Evolutionary conservation across 169 alveolate genomes (phyloP).

Genomic region (Plasmodium sp.): DNA sequence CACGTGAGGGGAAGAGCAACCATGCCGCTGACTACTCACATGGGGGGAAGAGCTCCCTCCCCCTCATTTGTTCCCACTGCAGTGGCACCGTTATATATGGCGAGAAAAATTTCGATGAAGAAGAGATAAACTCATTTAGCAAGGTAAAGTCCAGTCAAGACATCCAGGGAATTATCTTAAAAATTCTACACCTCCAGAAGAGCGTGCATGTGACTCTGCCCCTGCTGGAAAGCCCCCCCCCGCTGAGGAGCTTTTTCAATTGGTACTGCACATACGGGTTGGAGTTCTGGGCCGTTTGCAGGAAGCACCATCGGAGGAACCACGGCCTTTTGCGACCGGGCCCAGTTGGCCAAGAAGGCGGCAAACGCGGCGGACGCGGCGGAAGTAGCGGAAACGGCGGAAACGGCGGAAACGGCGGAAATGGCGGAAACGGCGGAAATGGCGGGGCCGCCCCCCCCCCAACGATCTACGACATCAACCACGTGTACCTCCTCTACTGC

Average conservation of each 20-base stretch:
- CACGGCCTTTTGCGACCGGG: not conserved
- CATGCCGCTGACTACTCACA: not conserved
- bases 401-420: not conserved
- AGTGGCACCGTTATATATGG: conserved; percentile 95
- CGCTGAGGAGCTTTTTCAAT: not conserved
- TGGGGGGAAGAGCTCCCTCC: conserved; percentile 17
- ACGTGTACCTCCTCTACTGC: conserved; percentile 50
- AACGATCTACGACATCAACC: conserved; percentile 44
- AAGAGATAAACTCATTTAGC: conserved; percentile 87
- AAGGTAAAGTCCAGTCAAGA: conserved; percentile 90
- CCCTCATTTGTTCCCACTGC: conserved; percentile 90
- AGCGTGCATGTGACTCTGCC: conserved; percentile 8
- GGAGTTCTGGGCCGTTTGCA: not conserved
- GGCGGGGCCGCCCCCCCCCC: not conserved
- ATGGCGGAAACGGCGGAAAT: not conserved
- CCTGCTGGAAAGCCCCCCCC: not conserved
- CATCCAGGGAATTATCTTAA: conserved; percentile 86
- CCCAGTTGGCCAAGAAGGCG: not conserved
- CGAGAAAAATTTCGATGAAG: conserved; percentile 90
- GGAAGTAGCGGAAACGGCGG: not conserved
- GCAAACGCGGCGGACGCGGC: not conserved
- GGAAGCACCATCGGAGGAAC: conserved; percentile 9
- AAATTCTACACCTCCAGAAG: conserved; percentile 58
- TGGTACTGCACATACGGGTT: not conserved
- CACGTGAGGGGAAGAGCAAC: too few species aligned